These are phyloP conservation scores for Ganoderma multipileum DNA, from an alignment of 1,284 basidiomycete genomes.

Conservation along the genomic window DNA sequence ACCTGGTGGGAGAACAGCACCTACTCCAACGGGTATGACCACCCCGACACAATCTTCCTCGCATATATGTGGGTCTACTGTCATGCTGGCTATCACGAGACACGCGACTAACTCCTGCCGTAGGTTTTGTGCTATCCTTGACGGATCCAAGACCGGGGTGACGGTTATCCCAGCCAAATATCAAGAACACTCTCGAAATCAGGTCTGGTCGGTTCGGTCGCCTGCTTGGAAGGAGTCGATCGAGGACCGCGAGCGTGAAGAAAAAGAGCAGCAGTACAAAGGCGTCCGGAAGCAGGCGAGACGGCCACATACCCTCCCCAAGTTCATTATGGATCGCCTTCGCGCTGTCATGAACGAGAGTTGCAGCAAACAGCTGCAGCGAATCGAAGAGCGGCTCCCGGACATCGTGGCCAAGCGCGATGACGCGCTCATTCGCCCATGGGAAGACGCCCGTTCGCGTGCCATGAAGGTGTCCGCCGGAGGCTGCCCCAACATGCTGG, in stretches of 20 bases:
- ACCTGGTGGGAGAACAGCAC: constrained; percentile 61
- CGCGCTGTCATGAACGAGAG: constrained; percentile 36
- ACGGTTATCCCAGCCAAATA: constrained; percentile 46
- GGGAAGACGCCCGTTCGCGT: constrained; percentile 41
- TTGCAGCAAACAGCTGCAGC: constrained; percentile 24
- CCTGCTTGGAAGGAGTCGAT: constrained; percentile 48
- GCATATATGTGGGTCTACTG: constrained; percentile 62
- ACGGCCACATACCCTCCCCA: constrained; percentile 28
- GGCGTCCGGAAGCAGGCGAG: constrained; percentile 9
- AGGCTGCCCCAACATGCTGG: constrained; percentile 21
- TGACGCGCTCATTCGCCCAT: constrained; percentile 45
- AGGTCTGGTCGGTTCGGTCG: constrained; percentile 12
- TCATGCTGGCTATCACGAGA: neutral
- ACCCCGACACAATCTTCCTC: constrained; percentile 55
- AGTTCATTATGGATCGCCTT: constrained; percentile 62
- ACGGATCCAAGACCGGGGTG: constrained; percentile 67
- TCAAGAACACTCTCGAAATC: constrained; percentile 27
- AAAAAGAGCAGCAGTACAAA: constrained; percentile 5
- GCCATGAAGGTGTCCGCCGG: constrained; percentile 22
- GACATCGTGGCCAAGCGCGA: constrained; percentile 35
- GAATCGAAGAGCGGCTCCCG: constrained; percentile 39
- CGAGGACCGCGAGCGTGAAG: neutral
- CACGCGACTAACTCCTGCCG: neutral
- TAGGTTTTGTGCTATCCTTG: constrained; percentile 68
- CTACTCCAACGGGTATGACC: constrained; percentile 56